Evolutionary conservation across 2,329 filamentous ascomycete genomes (phyloP).

Genomic region (Claviceps capensis): DNA sequence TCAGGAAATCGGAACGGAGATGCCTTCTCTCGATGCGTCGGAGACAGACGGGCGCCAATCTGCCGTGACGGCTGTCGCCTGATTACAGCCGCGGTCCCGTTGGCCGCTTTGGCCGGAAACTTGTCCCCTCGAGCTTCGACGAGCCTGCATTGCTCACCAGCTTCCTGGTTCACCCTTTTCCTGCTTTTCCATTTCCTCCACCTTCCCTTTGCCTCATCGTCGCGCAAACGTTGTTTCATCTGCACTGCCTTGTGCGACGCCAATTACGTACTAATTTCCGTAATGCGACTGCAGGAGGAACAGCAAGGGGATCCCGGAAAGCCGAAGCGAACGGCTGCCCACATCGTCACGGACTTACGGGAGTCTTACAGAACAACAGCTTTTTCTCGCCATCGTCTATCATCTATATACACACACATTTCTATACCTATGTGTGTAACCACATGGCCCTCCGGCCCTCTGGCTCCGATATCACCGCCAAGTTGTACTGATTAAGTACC

Average conservation of each 20-base stretch:
- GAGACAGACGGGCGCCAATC: background rate
- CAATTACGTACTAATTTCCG: background rate
- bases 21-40: background rate
- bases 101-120: background rate
- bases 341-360: background rate
- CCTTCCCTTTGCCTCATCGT: background rate
- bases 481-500: background rate
- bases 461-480: background rate
- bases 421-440: too few species aligned
- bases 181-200: background rate
- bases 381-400: background rate
- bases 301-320: background rate
- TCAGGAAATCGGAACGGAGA: background rate
- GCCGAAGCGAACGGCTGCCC: background rate
- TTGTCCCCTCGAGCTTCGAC: background rate
- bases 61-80: background rate
- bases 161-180: background rate
- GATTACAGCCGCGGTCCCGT: background rate
- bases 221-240: background rate
- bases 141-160: background rate
- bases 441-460: too few species aligned
- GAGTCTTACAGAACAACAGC: too few species aligned
- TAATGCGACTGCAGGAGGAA: background rate
- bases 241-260: background rate
- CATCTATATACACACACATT: background rate